Evolutionary conservation across 164 flowering plant genomes (phyloP), one percentile per base, ranked within the genome.

Genomic region (Protea cynaroides): DNA sequence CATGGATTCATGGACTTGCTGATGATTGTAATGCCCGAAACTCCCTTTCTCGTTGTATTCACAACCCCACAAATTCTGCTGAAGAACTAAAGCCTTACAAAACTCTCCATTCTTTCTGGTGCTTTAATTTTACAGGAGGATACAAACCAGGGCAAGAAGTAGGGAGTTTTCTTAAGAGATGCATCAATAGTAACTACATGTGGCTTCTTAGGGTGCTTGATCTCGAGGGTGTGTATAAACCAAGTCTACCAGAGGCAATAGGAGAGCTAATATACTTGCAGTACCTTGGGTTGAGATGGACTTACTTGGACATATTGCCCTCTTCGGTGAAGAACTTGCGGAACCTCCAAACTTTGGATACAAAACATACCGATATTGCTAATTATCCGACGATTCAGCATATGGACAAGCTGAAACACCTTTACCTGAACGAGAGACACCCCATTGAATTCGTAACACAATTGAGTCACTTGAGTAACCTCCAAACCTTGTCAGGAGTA

Each of bases 261-360:
- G 54, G 67, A 4, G 14, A 61, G 13, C 58, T 73, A 23, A 23
- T 57, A n/a, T 50, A 50, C 19, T 29, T 73, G 25, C 65, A 66
- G 61, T 73, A 73, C 47, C 67, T 73, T 4, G 76, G 76, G n/a
- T 38, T 73, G 36, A 69, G 76, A 49, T 46, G 70, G 47, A 69
- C 76, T 29, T 65, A 21, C 38, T 46, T 58, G 13, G 55, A 55
- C n/a, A 19, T 7, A 2, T 64, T 73, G 40, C 76, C 76, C 7
- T n/a, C 56, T 8, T 61, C 64, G 15, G 22, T 73, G 1, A 29
- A 66, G 19, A 54, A 69, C 8, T 47, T 73, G 25, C 15, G 25
- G n/a, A 56, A 69, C 54, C 61, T 73, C 15, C 66, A 65, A 44
- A 67, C 68, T 19, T 24, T 72, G 8, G 43, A 54, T 18, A 18